Evolutionary conservation across 1,284 basidiomycete species (phyloP).

Genomic region (Sporisorium iseilematis-ciliati): DNA sequence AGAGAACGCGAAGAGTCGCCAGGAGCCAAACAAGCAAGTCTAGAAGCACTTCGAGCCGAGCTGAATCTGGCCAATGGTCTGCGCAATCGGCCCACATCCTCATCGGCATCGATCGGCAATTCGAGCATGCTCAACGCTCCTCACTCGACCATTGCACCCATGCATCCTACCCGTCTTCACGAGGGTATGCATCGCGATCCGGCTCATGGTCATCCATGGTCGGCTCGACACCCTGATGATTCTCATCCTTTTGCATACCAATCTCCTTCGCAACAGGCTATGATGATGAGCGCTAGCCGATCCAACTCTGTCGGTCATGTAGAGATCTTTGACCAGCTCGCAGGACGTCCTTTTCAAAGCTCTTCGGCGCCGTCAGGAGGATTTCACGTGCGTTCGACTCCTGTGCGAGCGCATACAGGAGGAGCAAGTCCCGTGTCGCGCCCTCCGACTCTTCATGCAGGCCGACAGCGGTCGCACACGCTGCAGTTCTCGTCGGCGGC

Average conservation of each 20-base stretch:
- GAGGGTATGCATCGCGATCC: not conserved
- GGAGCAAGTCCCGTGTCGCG: slow-evolving; percentile 5
- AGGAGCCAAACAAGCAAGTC: slow-evolving; percentile 48
- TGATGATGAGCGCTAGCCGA: not conserved
- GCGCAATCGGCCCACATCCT: slow-evolving; percentile 30
- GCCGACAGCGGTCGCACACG: slow-evolving; percentile 18
- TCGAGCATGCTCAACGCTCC: not conserved
- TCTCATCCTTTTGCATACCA: slow-evolving; percentile 15
- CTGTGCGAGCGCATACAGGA: slow-evolving; percentile 11
- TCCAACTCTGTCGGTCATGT: slow-evolving; percentile 16
- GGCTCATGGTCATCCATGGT: not conserved
- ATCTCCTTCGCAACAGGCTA: not conserved
- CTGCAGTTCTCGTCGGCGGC: slow-evolving; percentile 4
- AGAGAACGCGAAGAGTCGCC: slow-evolving; percentile 49
- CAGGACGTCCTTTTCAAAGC: not conserved
- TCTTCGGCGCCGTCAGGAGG: not conserved
- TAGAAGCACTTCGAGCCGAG: slow-evolving; percentile 48
- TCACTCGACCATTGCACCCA: not conserved
- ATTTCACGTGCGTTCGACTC: not conserved
- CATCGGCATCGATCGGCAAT: not conserved
- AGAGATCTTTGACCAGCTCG: slow-evolving; percentile 9
- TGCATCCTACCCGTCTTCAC: not conserved
- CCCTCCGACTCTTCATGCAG: not conserved
- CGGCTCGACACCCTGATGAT: slow-evolving; percentile 8
- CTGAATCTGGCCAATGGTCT: slow-evolving; percentile 44